Evolutionary conservation across 495 filamentous ascomycete species (phyloP).

Genomic region (Penicillium lagena): DNA sequence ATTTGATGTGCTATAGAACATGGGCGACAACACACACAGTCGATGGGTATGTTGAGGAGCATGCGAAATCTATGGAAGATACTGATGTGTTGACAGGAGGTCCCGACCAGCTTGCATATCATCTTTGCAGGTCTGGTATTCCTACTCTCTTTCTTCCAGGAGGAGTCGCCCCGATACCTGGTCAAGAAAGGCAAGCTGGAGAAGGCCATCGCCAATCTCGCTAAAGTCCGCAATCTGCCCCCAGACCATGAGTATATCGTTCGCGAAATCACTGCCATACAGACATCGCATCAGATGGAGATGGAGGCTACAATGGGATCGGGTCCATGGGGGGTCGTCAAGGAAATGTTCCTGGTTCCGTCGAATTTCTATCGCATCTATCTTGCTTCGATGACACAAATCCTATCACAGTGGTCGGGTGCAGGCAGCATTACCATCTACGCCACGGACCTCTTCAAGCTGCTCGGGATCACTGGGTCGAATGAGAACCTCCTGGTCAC

Average conservation of each 20-base stretch:
- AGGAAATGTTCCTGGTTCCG: conserved; percentile 53
- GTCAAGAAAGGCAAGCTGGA: conserved; percentile 51
- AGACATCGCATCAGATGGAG: conserved; percentile 62
- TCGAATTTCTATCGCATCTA: conserved; percentile 60
- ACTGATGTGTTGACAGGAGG: conserved; percentile 39
- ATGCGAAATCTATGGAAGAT: no score
- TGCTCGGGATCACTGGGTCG: conserved; percentile 56
- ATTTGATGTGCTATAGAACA: conserved; percentile 14
- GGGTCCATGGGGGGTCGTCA: conserved; percentile 47
- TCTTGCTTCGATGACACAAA: conserved; percentile 50
- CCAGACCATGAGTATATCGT: conserved; percentile 36
- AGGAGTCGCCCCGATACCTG: conserved; percentile 59
- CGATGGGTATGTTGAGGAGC: conserved; percentile 41
- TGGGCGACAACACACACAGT: conserved; percentile 48
- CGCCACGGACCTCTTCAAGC: conserved; percentile 57
- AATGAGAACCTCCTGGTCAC: conserved; percentile 60
- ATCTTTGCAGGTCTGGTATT: conserved; percentile 67
- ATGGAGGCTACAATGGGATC: conserved; percentile 54
- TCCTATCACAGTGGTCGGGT: conserved; percentile 66
- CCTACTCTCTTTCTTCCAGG: conserved; percentile 55
- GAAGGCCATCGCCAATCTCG: conserved; percentile 40
- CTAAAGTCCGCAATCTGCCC: conserved; percentile 34
- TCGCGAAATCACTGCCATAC: conserved; percentile 59
- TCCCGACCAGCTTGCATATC: conserved; percentile 65
- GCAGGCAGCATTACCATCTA: conserved; percentile 63